These are phyloP conservation scores for Phlyctochytrium planicorne DNA, from an alignment of 192 early-diverging fungal species.

Conservation along the genomic window DNA sequence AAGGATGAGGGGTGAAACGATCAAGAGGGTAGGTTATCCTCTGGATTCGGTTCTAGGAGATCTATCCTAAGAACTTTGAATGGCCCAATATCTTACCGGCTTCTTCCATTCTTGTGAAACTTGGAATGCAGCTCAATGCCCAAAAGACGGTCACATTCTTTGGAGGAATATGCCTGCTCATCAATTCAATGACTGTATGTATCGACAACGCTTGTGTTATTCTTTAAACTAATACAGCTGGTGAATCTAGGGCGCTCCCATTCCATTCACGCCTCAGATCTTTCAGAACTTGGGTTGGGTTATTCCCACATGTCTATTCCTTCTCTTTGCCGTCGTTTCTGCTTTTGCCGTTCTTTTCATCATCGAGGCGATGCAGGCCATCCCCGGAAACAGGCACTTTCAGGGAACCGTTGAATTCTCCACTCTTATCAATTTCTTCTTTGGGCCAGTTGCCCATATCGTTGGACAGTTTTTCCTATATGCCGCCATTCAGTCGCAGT, in stretches of 20 bases:
- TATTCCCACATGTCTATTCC: conserved; percentile 35
- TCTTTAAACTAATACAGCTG: not conserved
- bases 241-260: conserved; percentile 13
- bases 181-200: conserved; percentile 56
- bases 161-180: conserved; percentile 47
- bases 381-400: conserved; percentile 42
- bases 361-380: conserved; percentile 59
- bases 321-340: conserved; percentile 47
- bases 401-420: conserved; percentile 55
- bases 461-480: conserved; percentile 53
- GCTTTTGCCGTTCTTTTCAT: conserved; percentile 49
- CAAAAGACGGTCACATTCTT: conserved; percentile 23
- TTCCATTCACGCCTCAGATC: conserved; percentile 40
- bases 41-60: too few species aligned
- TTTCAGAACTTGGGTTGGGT: conserved; percentile 46
- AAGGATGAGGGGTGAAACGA: too few species aligned
- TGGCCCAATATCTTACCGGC: too few species aligned
- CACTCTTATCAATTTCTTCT: conserved; percentile 60
- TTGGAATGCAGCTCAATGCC: conserved; percentile 5
- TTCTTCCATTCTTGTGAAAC: too few species aligned
- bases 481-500: conserved; percentile 45
- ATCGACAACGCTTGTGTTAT: too few species aligned
- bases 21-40: too few species aligned
- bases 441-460: conserved; percentile 40
- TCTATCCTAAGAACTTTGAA: too few species aligned